A percentile compares a stretch with the other conserved stretches of the same genome.
Evolutionary conservation across 805 yeast genomes (phyloP).

Genomic region (Kodamaea fukazawae): DNA sequence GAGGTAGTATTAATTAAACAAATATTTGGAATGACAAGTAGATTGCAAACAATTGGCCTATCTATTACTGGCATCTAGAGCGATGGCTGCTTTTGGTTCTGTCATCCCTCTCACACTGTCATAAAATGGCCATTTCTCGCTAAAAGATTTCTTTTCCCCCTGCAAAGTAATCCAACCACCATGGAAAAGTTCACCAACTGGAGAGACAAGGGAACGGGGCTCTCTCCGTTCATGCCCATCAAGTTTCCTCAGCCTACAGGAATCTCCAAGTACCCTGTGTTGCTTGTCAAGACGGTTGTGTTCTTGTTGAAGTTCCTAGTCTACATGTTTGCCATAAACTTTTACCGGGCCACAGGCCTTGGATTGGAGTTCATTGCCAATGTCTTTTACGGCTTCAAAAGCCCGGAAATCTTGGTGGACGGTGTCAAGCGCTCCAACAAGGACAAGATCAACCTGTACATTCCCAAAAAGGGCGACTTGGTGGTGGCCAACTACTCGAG

Average conservation of each 20-base stretch:
- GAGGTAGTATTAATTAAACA: conserved; percentile 9
- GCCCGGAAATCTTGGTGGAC: conserved; percentile 41
- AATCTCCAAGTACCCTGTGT: conserved; percentile 5
- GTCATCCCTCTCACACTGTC: too few species aligned
- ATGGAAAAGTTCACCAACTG: conserved; percentile 85
- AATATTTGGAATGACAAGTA: conserved; percentile 1
- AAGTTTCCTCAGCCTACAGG: conserved; percentile 21
- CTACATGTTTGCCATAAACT: conserved; percentile 12
- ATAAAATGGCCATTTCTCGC: too few species aligned
- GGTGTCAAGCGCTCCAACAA: conserved; percentile 48
- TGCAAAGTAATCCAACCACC: neutral
- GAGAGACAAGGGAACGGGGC: conserved; percentile 92
- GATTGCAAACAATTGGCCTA: too few species aligned
- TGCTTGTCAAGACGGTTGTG: conserved; percentile 12
- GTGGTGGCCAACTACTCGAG: conserved; percentile 56
- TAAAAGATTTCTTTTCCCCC: too few species aligned
- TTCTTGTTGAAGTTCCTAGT: conserved; percentile 25
- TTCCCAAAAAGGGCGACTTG: conserved; percentile 47
- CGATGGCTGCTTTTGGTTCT: too few species aligned
- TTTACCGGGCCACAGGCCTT: conserved; percentile 5
- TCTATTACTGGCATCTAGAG: too few species aligned
- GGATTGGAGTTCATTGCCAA: conserved; percentile 21
- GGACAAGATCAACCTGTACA: conserved; percentile 25
- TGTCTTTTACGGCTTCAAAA: conserved; percentile 35
- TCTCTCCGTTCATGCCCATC: conserved; percentile 78